Base-by-base conservation (phyloP, 257 asterid genomes). In the Ilex aquifolium region DNA sequence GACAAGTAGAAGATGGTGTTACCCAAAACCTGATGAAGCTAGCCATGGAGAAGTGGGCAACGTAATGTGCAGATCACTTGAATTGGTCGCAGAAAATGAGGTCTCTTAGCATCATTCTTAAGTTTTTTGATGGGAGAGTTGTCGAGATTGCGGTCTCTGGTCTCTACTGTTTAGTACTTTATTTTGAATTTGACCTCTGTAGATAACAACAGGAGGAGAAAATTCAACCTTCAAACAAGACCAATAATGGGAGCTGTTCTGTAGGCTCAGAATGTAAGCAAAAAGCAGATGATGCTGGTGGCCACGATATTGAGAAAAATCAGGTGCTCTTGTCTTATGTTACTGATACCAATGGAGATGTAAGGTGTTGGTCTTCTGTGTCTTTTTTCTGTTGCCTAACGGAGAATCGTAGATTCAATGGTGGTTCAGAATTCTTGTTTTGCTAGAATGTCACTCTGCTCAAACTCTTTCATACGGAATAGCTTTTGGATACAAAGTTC, bases 191-290 rank as follows among this genome's bases (percentile, higher is more conserved):
- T 88, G 90, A 87, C 88, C 77, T 81, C 79, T 87, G 93, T 88
- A 80, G 95, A 83, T 85, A 76, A 79, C 85, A 78, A 88, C 95
- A 86, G 97, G 95, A 82, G 88, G 78, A 76, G 77, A 77, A 69
- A 64, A 69, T 59, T 63, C 77, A 72, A 60, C 64, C 70, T 70
- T 65, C 32, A 68, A 65, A 68, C 61, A 54, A 61, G 29, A 44
- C 54, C 60, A 72, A 61, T 61, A 74, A 62, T 40, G 80, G 73
- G 65, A 76, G 67, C 65, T 65, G 77, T 77, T 69, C 68, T 72
- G 44, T 44, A 40, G 80, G 65, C 66, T 72, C 65, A 14, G 72
- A 72, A 40, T 59, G 49, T 68, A 71, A 68, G 55, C 61, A 65
- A 56, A 60, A 67, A 65, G 78, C 57, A 59, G 77, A 79, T 65